Base-by-base conservation (phyloP, 768 basidiomycete species). In the Suillus discolor region DNA sequence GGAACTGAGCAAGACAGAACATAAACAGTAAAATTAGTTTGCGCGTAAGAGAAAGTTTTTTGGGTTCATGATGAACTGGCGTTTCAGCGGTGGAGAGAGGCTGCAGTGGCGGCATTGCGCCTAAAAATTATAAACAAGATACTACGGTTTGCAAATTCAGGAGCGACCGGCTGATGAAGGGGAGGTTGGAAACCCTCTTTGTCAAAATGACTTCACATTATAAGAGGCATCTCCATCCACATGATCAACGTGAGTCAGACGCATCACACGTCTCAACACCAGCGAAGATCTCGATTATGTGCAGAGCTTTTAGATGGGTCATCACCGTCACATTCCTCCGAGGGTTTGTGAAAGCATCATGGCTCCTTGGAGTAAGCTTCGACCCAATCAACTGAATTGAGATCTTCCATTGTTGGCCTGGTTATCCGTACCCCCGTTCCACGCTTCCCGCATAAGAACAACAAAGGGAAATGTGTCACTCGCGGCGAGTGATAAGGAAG, bases 1-100 rank as follows among this genome's bases (percentile, higher is more conserved):
- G 69, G 67, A 81, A 83, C 57, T 80, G 76, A 16, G 82, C 79
- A 23, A 78, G 72, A 66, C 81, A 83, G 44, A 83, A 78, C 13
- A 81, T 65, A 13, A 68, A 36, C 1, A 84, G 71, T 18, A 84
- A 65, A 25, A 74, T 23, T 2, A 59, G 62, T 70, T 74, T 80
- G 63, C 70, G 74, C 42, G 65, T 59, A 57, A 57, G 65, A 44
- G 73, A 78, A 62, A 75, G 66, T 25, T 3, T 57, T 23, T 64
- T 66, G 34, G 65, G 54, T 1, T 31, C 47, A 39, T 49, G 49
- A 49, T 70, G 62, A 45, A 54, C 34, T 39, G 55, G 23, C 5
- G 62, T 67, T 41, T 65, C 57, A 23, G 23, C 8, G 2, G 62
- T 60, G 12, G 63, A 54, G 25, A 53, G 13, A 47, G 61, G 25